These are phyloP conservation scores for Pestalotiopsis sp. DNA, from an alignment of 2,329 filamentous ascomycete genomes.

Conservation along the genomic window DNA sequence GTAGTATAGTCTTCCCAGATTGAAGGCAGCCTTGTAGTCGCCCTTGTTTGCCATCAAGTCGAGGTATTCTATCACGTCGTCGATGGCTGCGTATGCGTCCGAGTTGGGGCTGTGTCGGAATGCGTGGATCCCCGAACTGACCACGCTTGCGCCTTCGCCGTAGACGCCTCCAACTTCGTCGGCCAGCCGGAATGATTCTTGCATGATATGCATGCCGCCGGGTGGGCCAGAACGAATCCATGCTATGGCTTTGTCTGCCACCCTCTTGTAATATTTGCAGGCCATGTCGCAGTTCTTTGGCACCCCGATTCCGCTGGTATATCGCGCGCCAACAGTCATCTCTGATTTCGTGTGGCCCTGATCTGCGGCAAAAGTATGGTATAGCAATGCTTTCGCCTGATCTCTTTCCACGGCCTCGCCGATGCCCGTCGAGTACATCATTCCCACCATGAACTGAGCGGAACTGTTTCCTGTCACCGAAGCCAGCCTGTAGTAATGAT, in stretches of 20 bases:
- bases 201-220: slow-evolving; percentile 77
- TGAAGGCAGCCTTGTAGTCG: slow-evolving; percentile 84
- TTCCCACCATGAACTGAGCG: slow-evolving; percentile 91
- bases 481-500: slow-evolving; percentile 79
- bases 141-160: slow-evolving; percentile 89
- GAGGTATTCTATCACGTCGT: slow-evolving; percentile 93
- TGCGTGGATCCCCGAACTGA: slow-evolving; percentile 83
- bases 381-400: slow-evolving; percentile 88
- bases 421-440: slow-evolving; percentile 94
- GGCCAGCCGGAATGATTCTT: slow-evolving; percentile 81
- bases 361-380: slow-evolving; percentile 91
- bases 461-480: slow-evolving; percentile 81
- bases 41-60: slow-evolving; percentile 90
- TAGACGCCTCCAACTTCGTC: slow-evolving; percentile 93
- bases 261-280: slow-evolving; percentile 86
- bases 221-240: slow-evolving; percentile 91
- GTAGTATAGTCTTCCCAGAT: slow-evolving; percentile 83
- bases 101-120: slow-evolving; percentile 73
- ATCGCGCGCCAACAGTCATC: slow-evolving; percentile 89
- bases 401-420: slow-evolving; percentile 79
- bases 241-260: slow-evolving; percentile 88
- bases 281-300: slow-evolving; percentile 84
- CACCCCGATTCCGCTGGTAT: slow-evolving; percentile 83
- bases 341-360: slow-evolving; percentile 82
- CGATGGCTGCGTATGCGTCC: slow-evolving; percentile 82